phyloP scores from a whole-genome alignment of 108 stramenopile genomes.

The Skeletonema marinoi region DNA sequence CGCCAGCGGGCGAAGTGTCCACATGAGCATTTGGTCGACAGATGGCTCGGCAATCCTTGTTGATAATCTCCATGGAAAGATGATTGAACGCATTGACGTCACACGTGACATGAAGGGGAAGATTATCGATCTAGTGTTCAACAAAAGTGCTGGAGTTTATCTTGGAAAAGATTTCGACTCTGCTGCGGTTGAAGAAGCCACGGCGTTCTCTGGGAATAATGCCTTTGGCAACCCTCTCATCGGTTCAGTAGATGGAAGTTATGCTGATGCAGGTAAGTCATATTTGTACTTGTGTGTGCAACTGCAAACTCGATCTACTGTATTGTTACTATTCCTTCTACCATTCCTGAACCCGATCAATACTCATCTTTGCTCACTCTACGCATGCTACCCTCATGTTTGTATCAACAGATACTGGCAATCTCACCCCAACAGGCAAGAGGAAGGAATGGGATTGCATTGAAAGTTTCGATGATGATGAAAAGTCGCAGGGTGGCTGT shows the following conservation, averaged over 20 bases:
- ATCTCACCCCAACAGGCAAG: conserved; percentile 31
- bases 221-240: conserved; percentile 26
- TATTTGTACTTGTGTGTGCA: too few species aligned
- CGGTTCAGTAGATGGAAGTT: conserved; percentile 21
- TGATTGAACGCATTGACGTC: conserved; percentile 41
- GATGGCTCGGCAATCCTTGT: conserved; percentile 27
- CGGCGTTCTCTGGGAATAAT: conserved; percentile 27
- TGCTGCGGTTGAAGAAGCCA: conserved; percentile 7
- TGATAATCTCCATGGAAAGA: conserved; percentile 37
- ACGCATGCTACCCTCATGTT: too few species aligned
- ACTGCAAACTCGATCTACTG: background rate
- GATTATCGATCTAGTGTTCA: conserved; percentile 19
- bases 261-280: conserved; percentile 4
- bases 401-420: background rate
- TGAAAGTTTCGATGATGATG: background rate
- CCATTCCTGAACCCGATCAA: background rate
- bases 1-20: conserved; percentile 3
- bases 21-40: conserved; percentile 37
- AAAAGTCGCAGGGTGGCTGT: background rate
- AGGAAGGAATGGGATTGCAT: conserved; percentile 39
- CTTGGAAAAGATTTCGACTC: conserved; percentile 28
- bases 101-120: conserved; percentile 8
- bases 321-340: background rate
- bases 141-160: conserved; percentile 28
- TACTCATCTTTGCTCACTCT: background rate